Conservation (phyloP, 805 yeast species). For the Pichia scutulata region DNA sequence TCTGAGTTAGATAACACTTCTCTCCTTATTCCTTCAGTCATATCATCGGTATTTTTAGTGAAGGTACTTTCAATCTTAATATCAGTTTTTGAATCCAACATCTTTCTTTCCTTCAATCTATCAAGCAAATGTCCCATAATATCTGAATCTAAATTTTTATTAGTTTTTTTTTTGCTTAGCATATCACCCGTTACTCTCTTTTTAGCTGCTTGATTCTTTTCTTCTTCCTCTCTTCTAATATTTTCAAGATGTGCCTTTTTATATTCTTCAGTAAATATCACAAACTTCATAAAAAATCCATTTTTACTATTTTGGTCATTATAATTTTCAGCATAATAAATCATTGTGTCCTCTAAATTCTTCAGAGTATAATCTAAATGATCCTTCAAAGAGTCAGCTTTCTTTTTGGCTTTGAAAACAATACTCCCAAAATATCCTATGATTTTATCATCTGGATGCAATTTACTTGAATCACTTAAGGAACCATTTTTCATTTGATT, state of each 20-base stretch:
- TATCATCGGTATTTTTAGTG: no score
- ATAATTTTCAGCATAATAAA: slow-evolving; percentile 65
- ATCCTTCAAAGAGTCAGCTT: slow-evolving; percentile 37
- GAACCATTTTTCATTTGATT: slow-evolving; percentile 53
- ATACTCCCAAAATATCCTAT: slow-evolving; percentile 43
- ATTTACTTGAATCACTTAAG: slow-evolving; percentile 50
- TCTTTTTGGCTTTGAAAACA: slow-evolving; percentile 31
- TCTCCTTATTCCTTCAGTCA: background rate
- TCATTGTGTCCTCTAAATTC: slow-evolving; percentile 53
- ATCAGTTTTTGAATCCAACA: background rate
- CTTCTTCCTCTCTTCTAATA: slow-evolving; percentile 59
- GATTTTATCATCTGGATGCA: slow-evolving; percentile 63
- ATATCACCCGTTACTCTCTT: slow-evolving; percentile 43
- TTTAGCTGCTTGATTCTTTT: slow-evolving; percentile 55
- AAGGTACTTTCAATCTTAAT: background rate
- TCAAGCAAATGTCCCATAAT: slow-evolving; percentile 20
- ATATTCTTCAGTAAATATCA: slow-evolving; percentile 52
- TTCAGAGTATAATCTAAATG: slow-evolving; percentile 44
- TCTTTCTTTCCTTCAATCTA: slow-evolving; percentile 15
- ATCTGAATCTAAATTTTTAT: slow-evolving; percentile 5
- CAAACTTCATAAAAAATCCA: slow-evolving; percentile 54
- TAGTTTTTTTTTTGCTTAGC: background rate
- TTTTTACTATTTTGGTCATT: slow-evolving; percentile 44
- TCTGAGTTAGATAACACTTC: background rate
- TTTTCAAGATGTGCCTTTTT: slow-evolving; percentile 61